Evolutionary conservation across 2,329 filamentous ascomycete species (phyloP), one percentile per base, ranked within the genome.

Genomic region (Knoxdaviesia capensis): DNA sequence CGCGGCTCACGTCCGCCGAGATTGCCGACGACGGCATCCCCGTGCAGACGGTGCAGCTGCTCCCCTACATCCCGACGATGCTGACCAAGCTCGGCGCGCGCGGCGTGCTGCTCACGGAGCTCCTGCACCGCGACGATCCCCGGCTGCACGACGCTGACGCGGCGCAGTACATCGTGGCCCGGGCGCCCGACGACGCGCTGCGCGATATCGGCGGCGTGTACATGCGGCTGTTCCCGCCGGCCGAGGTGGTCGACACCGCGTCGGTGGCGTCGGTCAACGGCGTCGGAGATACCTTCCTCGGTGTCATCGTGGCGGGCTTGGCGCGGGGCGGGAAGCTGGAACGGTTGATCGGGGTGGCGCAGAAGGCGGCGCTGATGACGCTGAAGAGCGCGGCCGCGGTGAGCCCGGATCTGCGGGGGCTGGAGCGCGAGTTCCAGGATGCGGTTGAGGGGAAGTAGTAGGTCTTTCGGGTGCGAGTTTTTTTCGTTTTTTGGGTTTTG

Each of bases 251-350:
- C 0, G 42, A 46, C 20, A 35, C 41, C 1, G 60, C 69, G 20
- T 74, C 90, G 30, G 67, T 93, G 1, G 75, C 88, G 1, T 94
- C 85, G 39, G 88, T 96, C 7, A 96, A 96, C 55, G 90, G 88
- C 0, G 86, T 85, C 2, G 90, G 90, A 0, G 90, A 98, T 59
- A 94, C 90, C 0, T 87, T 96, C 56, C 65, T 92, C 6, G 90
- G 88, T 0, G 80, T 86, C 9, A 51, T 94, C 43, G 64, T 94
- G n/a, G 80, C 85, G 1, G 84, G 82, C 0, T 56, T 96, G 48
- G 76, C 77, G 0, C 71, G 67, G 51, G 69, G 69, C 0, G 68
- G 65, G 3, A 60, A 60, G 46, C 54, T 71, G 45, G 59, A 75
- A 52, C 68, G 78, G 39, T 57, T 90, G 43, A 65, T 98, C n/a